A percentile compares a stretch with the other conserved stretches of the same genome.
These are phyloP conservation scores for Phascolomyces articulosus DNA, from an alignment of 371 early-diverging fungal species.

Conservation along the genomic window DNA sequence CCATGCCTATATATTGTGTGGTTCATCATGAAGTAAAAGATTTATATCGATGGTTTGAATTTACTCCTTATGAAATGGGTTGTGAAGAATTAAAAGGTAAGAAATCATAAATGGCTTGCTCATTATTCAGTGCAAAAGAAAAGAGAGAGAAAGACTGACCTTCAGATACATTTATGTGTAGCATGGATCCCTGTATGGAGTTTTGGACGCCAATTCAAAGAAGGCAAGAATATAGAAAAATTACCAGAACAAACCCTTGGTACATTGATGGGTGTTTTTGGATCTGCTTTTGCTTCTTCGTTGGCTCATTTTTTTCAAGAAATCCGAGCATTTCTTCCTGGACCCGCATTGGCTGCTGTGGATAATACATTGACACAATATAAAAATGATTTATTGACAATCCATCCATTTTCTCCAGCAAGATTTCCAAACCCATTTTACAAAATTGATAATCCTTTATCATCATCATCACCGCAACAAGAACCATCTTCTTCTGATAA, in stretches of 20 bases:
- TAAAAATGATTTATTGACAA: slow-evolving; percentile 42
- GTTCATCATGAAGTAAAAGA: slow-evolving; percentile 54
- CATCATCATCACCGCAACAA: slow-evolving; percentile 16
- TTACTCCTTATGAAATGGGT: slow-evolving; percentile 81
- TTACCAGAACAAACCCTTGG: slow-evolving; percentile 68
- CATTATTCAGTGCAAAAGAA: no score
- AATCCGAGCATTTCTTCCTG: slow-evolving; percentile 45
- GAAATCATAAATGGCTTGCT: no score
- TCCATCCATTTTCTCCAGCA: slow-evolving; percentile 60
- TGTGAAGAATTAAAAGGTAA: slow-evolving; percentile 71
- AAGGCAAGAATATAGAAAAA: slow-evolving; percentile 55
- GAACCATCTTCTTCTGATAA: not conserved
- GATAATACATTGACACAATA: slow-evolving; percentile 47
- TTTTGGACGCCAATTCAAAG: slow-evolving; percentile 71
- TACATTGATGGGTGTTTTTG: slow-evolving; percentile 65
- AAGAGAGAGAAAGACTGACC: no score
- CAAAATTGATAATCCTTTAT: slow-evolving; percentile 17
- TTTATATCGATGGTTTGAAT: slow-evolving; percentile 81
- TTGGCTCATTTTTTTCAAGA: slow-evolving; percentile 65
- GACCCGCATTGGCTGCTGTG: slow-evolving; percentile 27
- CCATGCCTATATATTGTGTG: slow-evolving; percentile 80
- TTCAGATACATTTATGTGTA: not conserved
- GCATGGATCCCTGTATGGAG: slow-evolving; percentile 80
- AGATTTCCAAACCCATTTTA: slow-evolving; percentile 62
- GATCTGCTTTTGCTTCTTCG: slow-evolving; percentile 71